These are phyloP conservation scores for Thermochaetoides dissita DNA, from an alignment of 2,329 filamentous ascomycete species.

Conservation along the genomic window DNA sequence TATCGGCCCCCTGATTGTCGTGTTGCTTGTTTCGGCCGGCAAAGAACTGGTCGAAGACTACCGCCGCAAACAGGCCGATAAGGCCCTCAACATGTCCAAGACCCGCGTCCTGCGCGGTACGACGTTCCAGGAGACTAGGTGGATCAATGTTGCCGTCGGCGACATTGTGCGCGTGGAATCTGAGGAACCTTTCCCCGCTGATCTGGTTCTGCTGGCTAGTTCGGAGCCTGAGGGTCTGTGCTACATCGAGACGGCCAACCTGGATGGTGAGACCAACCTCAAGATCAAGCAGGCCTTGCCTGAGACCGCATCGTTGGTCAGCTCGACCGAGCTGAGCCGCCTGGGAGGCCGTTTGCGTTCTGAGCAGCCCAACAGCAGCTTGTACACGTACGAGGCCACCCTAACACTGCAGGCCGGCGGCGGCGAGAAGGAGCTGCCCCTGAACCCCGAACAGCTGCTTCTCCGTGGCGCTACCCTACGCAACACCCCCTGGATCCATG, in stretches of 20 bases:
- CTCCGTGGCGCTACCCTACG: slow-evolving; percentile 84
- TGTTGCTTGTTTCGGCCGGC: slow-evolving; percentile 83
- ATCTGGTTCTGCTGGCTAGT: slow-evolving; percentile 80
- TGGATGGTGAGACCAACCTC: slow-evolving; percentile 94
- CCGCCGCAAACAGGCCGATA: slow-evolving; percentile 75
- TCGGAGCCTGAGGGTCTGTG: slow-evolving; percentile 95
- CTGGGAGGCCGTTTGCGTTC: slow-evolving; percentile 78
- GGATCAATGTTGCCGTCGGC: slow-evolving; percentile 85
- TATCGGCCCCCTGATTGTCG: slow-evolving; percentile 81
- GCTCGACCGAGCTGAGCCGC: slow-evolving; percentile 69
- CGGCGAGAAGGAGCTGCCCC: slow-evolving; percentile 78
- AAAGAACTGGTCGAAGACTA: slow-evolving; percentile 94
- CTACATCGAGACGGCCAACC: slow-evolving; percentile 96
- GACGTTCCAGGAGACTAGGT: slow-evolving; percentile 72
- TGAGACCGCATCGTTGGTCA: slow-evolving; percentile 80
- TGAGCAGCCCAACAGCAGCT: slow-evolving; percentile 93
- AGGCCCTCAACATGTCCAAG: slow-evolving; percentile 73
- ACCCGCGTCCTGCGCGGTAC: slow-evolving; percentile 73
- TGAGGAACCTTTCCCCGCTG: slow-evolving; percentile 87
- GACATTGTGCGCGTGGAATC: slow-evolving; percentile 89
- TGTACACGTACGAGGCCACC: slow-evolving; percentile 96
- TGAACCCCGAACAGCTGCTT: slow-evolving; percentile 85
- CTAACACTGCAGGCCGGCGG: slow-evolving; percentile 81
- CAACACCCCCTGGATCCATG: slow-evolving; percentile 95
- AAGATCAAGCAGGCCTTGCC: slow-evolving; percentile 98